Evolutionary conservation across 164 flowering plant species (phyloP).

Genomic region (Magnolia officinalis): DNA sequence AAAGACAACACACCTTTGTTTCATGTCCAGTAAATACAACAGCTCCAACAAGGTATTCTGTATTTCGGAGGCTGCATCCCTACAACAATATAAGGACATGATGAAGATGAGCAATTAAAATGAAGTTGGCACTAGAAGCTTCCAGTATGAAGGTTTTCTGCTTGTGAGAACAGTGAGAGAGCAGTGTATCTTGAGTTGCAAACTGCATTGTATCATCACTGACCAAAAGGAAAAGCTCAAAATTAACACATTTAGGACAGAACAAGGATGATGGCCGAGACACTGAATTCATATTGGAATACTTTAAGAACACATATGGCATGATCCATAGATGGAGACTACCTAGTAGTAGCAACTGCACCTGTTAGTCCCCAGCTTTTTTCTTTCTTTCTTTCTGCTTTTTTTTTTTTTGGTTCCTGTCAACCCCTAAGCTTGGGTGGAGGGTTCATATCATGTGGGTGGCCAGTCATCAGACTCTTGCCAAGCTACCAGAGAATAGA

Average conservation of each 20-base stretch:
- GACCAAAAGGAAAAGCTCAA: background rate
- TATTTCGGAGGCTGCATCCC: conserved; percentile 98
- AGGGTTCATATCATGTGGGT: no score
- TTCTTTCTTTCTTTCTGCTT: no score
- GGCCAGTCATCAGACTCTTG: background rate
- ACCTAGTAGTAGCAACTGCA: background rate
- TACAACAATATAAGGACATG: conserved; percentile 13
- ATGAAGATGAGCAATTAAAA: conserved; percentile 4
- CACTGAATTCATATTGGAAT: background rate
- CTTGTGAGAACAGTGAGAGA: background rate
- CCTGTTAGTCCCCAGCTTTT: background rate
- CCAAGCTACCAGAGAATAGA: background rate
- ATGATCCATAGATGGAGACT: background rate
- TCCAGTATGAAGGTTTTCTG: background rate
- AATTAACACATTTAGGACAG: background rate
- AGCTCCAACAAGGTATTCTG: conserved; percentile 79
- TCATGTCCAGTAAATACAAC: conserved; percentile 94
- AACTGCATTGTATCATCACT: background rate
- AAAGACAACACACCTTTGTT: conserved; percentile 63
- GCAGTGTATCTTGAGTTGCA: no score
- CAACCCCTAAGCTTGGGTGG: no score
- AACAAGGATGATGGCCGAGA: background rate
- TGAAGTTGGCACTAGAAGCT: background rate
- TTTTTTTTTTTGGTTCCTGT: no score
- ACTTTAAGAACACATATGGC: background rate